Evolutionary conservation across 208 protist genomes (phyloP).

Genomic region (Trypanosoma melophagium): DNA sequence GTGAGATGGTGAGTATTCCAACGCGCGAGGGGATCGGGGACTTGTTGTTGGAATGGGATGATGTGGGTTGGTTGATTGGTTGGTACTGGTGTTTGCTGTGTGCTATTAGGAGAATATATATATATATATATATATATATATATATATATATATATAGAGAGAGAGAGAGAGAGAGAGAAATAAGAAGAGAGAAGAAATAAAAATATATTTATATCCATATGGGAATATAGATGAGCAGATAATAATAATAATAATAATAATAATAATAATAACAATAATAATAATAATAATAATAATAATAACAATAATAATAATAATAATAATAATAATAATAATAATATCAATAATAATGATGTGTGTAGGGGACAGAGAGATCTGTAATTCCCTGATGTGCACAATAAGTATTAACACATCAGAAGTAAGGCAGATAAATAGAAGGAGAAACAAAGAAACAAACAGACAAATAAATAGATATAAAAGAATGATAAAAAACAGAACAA

Average conservation of each 20-base stretch:
- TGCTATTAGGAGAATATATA: not conserved
- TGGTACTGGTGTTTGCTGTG: no score
- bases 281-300: conserved; percentile 17
- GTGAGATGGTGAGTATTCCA: no score
- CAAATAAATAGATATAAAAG: conserved; percentile 12
- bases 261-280: conserved; percentile 10
- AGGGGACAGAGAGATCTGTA: no score
- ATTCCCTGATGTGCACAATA: no score
- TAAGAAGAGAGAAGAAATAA: not conserved
- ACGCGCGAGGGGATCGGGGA: no score
- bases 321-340: conserved; percentile 1
- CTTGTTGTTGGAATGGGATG: no score
- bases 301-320: conserved; percentile 6
- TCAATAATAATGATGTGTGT: no score
- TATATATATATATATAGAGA: conserved; percentile 15
- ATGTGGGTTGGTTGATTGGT: no score
- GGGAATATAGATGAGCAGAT: no score
- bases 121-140: conserved; percentile 10
- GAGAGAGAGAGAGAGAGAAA: conserved; percentile 11
- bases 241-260: conserved; percentile 9
- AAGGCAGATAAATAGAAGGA: conserved; percentile 1
- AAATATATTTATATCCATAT: conserved; percentile 21
- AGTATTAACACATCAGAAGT: no score
- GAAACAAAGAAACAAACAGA: conserved; percentile 16
- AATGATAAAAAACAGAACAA: not conserved